Evolutionary conservation across 768 basidiomycete genomes (phyloP).

Genomic region (Tulasnella sp.): DNA sequence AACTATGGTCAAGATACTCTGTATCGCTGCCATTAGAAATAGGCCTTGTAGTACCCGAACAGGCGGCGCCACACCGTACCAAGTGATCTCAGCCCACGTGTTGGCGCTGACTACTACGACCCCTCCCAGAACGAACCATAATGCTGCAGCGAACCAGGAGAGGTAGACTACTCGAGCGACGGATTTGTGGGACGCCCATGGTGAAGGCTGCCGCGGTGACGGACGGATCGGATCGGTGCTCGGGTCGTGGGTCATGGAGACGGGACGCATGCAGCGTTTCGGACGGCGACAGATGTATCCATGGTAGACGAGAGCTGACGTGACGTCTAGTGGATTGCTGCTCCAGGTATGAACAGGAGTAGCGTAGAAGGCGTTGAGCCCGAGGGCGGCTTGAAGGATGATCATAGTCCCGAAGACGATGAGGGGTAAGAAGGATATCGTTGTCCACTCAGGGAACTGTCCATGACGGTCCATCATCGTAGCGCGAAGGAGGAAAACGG

Average conservation of each 20-base stretch:
- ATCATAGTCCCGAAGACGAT: not conserved
- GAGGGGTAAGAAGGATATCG: not conserved
- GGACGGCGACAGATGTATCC: not conserved
- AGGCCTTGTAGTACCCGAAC: too few species aligned
- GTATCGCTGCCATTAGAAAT: too few species aligned
- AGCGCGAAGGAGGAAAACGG: not conserved
- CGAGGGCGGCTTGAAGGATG: not conserved
- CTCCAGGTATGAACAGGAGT: not conserved
- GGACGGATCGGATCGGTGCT: not conserved
- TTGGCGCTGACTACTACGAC: too few species aligned
- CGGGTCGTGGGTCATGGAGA: not conserved
- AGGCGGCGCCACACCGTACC: too few species aligned
- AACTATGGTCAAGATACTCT: too few species aligned
- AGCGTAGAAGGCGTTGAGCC: not conserved
- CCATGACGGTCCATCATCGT: not conserved
- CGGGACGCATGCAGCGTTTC: not conserved
- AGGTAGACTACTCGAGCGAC: not conserved
- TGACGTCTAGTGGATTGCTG: not conserved
- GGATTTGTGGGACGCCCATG: not conserved
- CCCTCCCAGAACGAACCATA: too few species aligned
- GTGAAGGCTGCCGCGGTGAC: not conserved
- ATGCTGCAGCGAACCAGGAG: not conserved
- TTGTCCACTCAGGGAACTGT: too few species aligned
- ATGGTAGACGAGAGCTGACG: not conserved
- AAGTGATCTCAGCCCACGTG: too few species aligned